Conservation (phyloP, 2,329 filamentous ascomycete species). For the Ceratocystis ficicola region DNA sequence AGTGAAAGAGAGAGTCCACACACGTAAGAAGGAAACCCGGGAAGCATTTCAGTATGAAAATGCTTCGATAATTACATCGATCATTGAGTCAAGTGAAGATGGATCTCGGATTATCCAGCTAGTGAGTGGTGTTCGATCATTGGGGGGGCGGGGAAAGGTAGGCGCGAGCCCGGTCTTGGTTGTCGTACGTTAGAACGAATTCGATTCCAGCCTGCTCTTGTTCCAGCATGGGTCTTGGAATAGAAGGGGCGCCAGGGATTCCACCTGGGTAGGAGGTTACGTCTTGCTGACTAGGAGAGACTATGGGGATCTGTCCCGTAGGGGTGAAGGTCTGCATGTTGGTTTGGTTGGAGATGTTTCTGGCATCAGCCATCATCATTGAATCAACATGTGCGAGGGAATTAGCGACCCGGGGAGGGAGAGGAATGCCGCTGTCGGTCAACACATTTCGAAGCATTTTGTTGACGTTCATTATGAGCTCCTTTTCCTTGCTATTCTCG, state of each 20-base stretch:
- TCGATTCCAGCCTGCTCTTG: conserved; percentile 78
- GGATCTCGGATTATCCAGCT: conserved; percentile 4
- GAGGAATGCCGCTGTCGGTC: conserved; percentile 39
- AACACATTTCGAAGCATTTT: conserved; percentile 45
- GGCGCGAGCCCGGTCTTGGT: conserved; percentile 39
- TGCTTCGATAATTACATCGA: not conserved
- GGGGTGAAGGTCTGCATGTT: conserved; percentile 42
- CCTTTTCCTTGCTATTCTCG: conserved; percentile 54
- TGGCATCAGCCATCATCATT: conserved; percentile 37
- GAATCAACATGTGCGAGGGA: conserved; percentile 29
- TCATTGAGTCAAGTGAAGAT: conserved; percentile 10
- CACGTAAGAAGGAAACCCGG: conserved; percentile 7
- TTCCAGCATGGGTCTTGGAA: conserved; percentile 36
- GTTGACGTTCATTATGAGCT: conserved; percentile 31
- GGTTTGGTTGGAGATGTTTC: conserved; percentile 49
- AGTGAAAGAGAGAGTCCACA: not conserved
- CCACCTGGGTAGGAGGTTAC: conserved; percentile 17
- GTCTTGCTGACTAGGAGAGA: conserved; percentile 27
- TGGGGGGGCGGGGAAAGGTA: conserved; percentile 54
- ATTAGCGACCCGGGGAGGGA: conserved; percentile 18
- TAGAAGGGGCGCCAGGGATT: not conserved
- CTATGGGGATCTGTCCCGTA: conserved; percentile 33
- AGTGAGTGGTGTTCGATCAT: conserved; percentile 7
- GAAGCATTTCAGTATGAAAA: conserved; percentile 5
- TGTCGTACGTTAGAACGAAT: conserved; percentile 80